These are phyloP conservation scores for Apiotrichum gamsii DNA, from an alignment of 1,284 basidiomycete genomes.

Conservation along the genomic window DNA sequence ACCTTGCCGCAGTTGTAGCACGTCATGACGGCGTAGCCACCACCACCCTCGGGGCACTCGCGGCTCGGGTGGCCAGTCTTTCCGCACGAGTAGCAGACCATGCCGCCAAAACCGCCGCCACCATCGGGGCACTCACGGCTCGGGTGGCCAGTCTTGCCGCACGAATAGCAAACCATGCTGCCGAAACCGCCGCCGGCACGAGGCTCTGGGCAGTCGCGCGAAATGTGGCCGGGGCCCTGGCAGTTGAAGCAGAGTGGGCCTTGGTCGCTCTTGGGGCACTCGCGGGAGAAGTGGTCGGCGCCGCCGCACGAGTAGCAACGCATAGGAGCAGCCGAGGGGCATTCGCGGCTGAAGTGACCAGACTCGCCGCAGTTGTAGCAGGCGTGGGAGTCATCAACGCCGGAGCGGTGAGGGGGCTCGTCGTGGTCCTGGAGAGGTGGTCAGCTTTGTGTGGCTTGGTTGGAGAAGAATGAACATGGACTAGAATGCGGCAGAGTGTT, in stretches of 20 bases:
- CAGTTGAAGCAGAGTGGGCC: slow-evolving; percentile 5
- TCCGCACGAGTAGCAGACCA: slow-evolving; percentile 23
- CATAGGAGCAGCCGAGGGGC: too few relatives aligned
- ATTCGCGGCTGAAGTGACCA: too few relatives aligned
- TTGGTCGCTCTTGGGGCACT: slow-evolving; percentile 7
- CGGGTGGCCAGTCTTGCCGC: slow-evolving; percentile 13
- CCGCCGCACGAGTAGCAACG: too few relatives aligned
- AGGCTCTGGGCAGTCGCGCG: slow-evolving; percentile 1
- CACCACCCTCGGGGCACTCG: slow-evolving; percentile 11
- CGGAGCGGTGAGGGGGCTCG: neutral
- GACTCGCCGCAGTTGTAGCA: neutral
- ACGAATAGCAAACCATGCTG: slow-evolving; percentile 10
- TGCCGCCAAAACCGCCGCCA: too few relatives aligned
- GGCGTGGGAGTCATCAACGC: neutral
- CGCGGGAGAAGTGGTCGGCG: too few relatives aligned
- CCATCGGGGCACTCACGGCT: neutral
- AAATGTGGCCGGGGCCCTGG: slow-evolving; percentile 5
- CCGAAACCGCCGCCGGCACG: neutral
- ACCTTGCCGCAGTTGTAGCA: slow-evolving; percentile 11
- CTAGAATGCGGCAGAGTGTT: too few relatives aligned
- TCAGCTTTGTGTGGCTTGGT: neutral
- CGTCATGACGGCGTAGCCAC: neutral
- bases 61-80: slow-evolving; percentile 17
- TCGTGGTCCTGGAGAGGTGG: too few relatives aligned
- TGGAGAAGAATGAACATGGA: too few relatives aligned